Evolutionary conservation across 1,139 yeast species (phyloP).

Genomic region (Magnusiomyces suaveolens): DNA sequence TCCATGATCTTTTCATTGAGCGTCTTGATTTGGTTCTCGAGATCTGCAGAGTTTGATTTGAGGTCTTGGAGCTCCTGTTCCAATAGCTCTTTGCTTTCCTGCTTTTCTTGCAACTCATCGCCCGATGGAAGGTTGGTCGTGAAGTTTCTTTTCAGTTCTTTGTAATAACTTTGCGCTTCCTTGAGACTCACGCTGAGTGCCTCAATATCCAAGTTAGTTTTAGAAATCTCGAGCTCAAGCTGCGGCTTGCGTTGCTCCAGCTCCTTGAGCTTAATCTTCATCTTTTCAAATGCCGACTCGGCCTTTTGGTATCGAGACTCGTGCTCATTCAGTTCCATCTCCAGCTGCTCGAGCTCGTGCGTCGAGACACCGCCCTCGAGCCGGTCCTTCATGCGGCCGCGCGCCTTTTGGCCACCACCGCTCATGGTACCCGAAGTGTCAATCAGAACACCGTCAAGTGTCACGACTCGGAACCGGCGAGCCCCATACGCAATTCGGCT

Average conservation of each 20-base stretch:
- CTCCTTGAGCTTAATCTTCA: slow-evolving; percentile 49
- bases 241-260: slow-evolving; percentile 62
- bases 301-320: slow-evolving; percentile 51
- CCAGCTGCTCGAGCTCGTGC: slow-evolving; percentile 46
- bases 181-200: slow-evolving; percentile 43
- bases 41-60: slow-evolving; percentile 46
- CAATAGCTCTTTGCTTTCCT: slow-evolving; percentile 29
- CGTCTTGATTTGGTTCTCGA: slow-evolving; percentile 48
- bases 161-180: slow-evolving; percentile 34
- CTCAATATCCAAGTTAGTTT: slow-evolving; percentile 55
- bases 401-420: slow-evolving; percentile 78
- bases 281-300: slow-evolving; percentile 45
- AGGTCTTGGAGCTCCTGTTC: slow-evolving; percentile 38
- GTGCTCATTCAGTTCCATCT: slow-evolving; percentile 42
- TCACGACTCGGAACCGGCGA: slow-evolving; percentile 77
- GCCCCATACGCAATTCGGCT: slow-evolving; percentile 80
- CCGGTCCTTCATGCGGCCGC: slow-evolving; percentile 53
- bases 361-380: slow-evolving; percentile 33
- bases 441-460: slow-evolving; percentile 83
- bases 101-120: slow-evolving; percentile 8
- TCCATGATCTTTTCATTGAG: slow-evolving; percentile 76
- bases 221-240: slow-evolving; percentile 53
- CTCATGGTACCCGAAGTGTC: slow-evolving; percentile 96
- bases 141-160: slow-evolving; percentile 19
- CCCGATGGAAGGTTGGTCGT: not conserved